phyloP scores from a whole-genome alignment of 305 asterid species.

The Fraxinus nigra region DNA sequence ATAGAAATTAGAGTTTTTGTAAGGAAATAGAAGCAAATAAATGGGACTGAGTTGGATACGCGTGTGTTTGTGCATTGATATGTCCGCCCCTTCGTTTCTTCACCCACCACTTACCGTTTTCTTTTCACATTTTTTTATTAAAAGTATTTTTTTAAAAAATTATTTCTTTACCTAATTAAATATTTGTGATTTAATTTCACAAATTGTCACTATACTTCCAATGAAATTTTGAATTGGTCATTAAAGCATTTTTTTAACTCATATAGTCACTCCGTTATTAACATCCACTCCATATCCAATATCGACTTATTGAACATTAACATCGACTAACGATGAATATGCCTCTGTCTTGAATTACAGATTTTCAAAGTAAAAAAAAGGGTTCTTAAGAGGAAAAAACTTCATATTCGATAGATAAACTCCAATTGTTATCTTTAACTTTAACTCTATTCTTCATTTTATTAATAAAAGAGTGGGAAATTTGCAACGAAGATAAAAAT shows the following conservation, averaged over 20 bases:
- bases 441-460: background rate
- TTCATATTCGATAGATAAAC: background rate
- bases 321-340: too few species aligned
- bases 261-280: background rate
- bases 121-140: background rate
- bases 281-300: too few species aligned
- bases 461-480: background rate
- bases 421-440: too few species aligned
- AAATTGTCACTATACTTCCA: too few species aligned
- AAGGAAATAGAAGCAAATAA: conserved; percentile 16
- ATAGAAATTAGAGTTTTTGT: conserved; percentile 22
- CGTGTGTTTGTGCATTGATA: conserved; percentile 38
- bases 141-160: too few species aligned
- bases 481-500: background rate
- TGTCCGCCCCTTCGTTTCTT: conserved; percentile 66
- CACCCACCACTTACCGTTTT: conserved; percentile 34
- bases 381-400: too few species aligned
- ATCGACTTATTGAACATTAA: background rate
- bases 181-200: too few species aligned
- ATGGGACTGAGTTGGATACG: conserved; percentile 15
- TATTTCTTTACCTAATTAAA: too few species aligned
- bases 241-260: background rate
- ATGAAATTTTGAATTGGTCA: too few species aligned
- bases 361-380: background rate
- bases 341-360: background rate